These are phyloP conservation scores for Phytopythium delawarense DNA, from an alignment of 352 stramenopile species.

Conservation along the genomic window DNA sequence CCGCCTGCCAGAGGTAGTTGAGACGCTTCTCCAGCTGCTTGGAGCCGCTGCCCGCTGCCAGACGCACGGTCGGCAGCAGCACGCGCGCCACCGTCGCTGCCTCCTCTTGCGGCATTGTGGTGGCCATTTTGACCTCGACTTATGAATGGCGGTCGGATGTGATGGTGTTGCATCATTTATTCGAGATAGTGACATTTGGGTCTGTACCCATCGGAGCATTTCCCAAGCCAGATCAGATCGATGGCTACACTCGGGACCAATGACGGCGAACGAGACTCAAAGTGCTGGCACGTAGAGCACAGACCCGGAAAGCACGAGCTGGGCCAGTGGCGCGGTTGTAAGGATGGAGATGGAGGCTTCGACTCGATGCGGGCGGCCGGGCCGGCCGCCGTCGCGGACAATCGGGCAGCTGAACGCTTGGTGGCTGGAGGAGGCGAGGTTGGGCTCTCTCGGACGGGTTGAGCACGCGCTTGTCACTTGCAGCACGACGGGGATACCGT, in stretches of 20 bases:
- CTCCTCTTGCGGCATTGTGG: no score
- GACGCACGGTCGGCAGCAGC: constrained; percentile 38
- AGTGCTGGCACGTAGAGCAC: not conserved
- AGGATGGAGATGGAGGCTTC: not conserved
- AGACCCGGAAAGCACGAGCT: not conserved
- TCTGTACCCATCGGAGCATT: no score
- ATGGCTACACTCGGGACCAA: no score
- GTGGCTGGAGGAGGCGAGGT: no score
- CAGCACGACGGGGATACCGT: not conserved
- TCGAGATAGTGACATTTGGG: not conserved
- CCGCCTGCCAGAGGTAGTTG: constrained; percentile 58
- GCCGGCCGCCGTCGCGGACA: not conserved
- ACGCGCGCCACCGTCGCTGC: constrained; percentile 4
- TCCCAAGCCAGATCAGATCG: no score
- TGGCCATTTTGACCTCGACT: not conserved
- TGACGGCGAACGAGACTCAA: no score
- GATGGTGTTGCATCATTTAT: no score
- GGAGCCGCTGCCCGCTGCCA: constrained; percentile 26
- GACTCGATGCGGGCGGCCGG: not conserved
- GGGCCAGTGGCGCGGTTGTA: not conserved
- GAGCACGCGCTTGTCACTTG: not conserved
- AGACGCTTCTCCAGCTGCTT: constrained; percentile 66
- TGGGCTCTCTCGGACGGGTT: no score
- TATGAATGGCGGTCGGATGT: not conserved
- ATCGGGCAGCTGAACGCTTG: not conserved